Base-by-base conservation (phyloP, 176 grass and related monocot species). In the Raddia guianensis region DNA sequence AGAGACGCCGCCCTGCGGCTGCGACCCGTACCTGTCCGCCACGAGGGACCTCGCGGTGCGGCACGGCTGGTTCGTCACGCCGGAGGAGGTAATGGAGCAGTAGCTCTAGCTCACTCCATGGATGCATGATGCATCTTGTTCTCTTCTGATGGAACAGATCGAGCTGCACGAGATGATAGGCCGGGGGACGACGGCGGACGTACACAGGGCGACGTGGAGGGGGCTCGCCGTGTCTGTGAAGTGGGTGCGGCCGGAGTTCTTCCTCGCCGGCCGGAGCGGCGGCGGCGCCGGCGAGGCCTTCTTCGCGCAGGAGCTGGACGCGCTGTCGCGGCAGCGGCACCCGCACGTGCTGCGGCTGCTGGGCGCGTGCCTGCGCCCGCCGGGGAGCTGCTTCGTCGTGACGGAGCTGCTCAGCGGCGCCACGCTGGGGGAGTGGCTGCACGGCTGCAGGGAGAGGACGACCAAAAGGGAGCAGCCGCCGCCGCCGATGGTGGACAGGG, bases 161-260 rank as follows among this genome's bases (percentile, higher is more conserved):
- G 86, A 94, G 64, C 53, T 94, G 40, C 88, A 91, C 19, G 91
- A 91, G 71, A 6, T 51, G 77, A 81, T 94, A 9, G 91, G 91
- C n/a, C 72, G 19, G 2, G 91, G 91, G 8, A 81, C 86, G 4
- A 86, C 83, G 35, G 91, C 88, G 40, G 66, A 86, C 34, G 86
- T 90, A 66, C 78, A 90, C 71, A 19, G 75, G 49, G 85, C 70
- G 75, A 88, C 85, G 7, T 93, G 88, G 91, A 73, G 88, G 15
- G 88, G 91, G 4, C 70, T 90, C 0, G 79, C 83, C 3, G 91
- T 93, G 49, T 88, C 91, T 40, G 83, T 94, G 65, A 94, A 91
- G 80, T 86, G 91, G 88, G 72, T 93, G 16, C 50, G 86, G 6
- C 82, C 86, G 7, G 67, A 70, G 70, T 61, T 91, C 56, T 68